Evolutionary conservation across 2,329 filamentous ascomycete genomes (phyloP).

Genomic region (Fusarium heterosporum): DNA sequence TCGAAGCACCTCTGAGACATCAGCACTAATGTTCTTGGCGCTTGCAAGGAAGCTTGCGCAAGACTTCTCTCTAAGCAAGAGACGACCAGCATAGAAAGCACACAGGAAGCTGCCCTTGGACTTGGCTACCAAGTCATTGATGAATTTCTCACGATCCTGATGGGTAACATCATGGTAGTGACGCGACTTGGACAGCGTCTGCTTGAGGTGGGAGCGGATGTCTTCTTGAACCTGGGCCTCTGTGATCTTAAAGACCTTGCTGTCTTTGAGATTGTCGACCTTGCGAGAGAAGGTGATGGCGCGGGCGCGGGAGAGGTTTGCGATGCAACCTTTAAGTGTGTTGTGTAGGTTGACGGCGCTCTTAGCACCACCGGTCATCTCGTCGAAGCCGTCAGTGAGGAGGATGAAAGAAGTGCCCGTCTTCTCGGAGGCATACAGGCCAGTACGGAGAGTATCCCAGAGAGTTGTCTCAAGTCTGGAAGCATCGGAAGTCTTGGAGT

Average conservation of each 20-base stretch:
- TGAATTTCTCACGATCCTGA: conserved; percentile 44
- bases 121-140: conserved; percentile 49
- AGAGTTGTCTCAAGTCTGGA: conserved; percentile 48
- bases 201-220: conserved; percentile 46
- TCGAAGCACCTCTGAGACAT: conserved; percentile 31
- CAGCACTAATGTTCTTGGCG: conserved; percentile 20
- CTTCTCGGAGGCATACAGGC: conserved; percentile 49
- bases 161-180: conserved; percentile 44
- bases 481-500: conserved; percentile 37
- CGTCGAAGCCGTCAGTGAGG: conserved; percentile 54
- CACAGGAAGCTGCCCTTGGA: conserved; percentile 54
- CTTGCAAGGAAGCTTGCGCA: conserved; percentile 16
- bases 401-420: conserved; percentile 48
- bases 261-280: conserved; percentile 48
- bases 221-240: conserved; percentile 50
- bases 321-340: conserved; percentile 47
- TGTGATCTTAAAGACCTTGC: conserved; percentile 50
- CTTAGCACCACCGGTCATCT: conserved; percentile 46
- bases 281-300: conserved; percentile 54
- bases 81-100: conserved; percentile 50
- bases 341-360: conserved; percentile 49
- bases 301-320: conserved; percentile 45
- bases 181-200: conserved; percentile 28
- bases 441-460: conserved; percentile 52
- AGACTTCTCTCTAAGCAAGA: conserved; percentile 46